phyloP scores from a whole-genome alignment of 768 basidiomycete species.

The Russula virescens region DNA sequence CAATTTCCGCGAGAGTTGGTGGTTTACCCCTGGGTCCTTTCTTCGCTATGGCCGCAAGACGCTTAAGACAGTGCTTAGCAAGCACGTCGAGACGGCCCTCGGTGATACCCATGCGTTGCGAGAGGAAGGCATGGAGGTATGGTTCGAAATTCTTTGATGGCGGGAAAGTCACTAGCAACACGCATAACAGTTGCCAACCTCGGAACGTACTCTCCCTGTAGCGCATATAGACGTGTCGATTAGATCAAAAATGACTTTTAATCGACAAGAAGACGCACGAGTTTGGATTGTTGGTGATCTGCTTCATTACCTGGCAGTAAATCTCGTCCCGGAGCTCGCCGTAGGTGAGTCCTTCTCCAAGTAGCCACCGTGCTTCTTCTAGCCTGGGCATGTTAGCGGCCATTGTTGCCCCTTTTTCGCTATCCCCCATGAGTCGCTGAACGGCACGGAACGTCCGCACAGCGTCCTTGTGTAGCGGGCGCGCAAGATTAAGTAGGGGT shows the following conservation, averaged over 20 bases:
- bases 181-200: conserved; percentile 91
- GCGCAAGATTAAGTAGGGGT: conserved; percentile 68
- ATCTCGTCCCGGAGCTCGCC: conserved; percentile 90
- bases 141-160: conserved; percentile 91
- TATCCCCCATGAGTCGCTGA: conserved; percentile 91
- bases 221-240: background rate
- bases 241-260: background rate
- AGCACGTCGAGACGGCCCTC: conserved; percentile 83
- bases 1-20: conserved; percentile 78
- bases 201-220: conserved; percentile 77
- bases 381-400: conserved; percentile 44
- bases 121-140: conserved; percentile 76
- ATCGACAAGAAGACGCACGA: conserved; percentile 43
- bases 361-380: conserved; percentile 84
- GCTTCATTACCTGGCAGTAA: conserved; percentile 91
- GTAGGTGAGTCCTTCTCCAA: conserved; percentile 70
- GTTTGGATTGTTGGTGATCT: conserved; percentile 76
- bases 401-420: conserved; percentile 61
- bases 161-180: conserved; percentile 85
- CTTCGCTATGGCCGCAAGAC: conserved; percentile 65
- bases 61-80: conserved; percentile 85
- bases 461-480: conserved; percentile 65
- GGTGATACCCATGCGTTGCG: conserved; percentile 55
- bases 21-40: conserved; percentile 86
- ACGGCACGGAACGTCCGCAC: conserved; percentile 84